Percentiles rank a stretch among this genome's conserved stretches.
phyloP scores from a whole-genome alignment of 331 rosid genomes.

The Quercus phellos region DNA sequence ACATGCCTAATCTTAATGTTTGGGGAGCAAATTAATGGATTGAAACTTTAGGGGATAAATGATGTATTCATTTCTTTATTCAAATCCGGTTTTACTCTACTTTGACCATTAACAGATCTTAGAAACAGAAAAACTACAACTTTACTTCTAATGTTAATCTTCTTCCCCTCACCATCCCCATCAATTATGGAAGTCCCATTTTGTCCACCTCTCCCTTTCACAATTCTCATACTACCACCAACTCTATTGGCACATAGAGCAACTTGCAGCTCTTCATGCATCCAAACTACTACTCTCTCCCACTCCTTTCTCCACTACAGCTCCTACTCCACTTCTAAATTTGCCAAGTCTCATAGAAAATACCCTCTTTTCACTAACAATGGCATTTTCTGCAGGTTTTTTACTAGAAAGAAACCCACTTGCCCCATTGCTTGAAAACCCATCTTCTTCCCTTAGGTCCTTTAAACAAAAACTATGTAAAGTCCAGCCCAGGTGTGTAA shows the following conservation, averaged over 20 bases:
- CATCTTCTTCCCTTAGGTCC: conserved; percentile 21
- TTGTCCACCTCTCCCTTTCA: conserved; percentile 48
- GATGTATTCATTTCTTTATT: too few species aligned
- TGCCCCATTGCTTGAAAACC: too few species aligned
- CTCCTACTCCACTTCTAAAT: conserved; percentile 45
- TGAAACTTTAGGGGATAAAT: too few species aligned
- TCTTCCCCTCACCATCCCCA: conserved; percentile 61
- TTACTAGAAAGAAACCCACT: too few species aligned
- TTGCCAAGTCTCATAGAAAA: conserved; percentile 83
- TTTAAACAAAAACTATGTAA: conserved; percentile 46
- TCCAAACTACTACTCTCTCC: conserved; percentile 64
- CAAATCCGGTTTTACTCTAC: conserved; percentile 39
- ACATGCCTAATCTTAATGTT: too few species aligned
- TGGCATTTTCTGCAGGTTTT: conserved; percentile 6
- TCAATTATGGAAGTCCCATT: conserved; percentile 42
- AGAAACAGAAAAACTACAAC: conserved; percentile 28
- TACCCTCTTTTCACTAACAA: conserved; percentile 56
- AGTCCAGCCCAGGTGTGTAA: conserved; percentile 33
- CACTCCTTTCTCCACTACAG: conserved; percentile 26
- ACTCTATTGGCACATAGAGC: conserved; percentile 48
- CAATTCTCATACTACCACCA: conserved; percentile 47
- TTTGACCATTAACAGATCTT: conserved; percentile 83
- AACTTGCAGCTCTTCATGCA: conserved; percentile 78
- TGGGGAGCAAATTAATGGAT: too few species aligned
- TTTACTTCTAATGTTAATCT: conserved; percentile 60